These are phyloP conservation scores for Diutina catenulata DNA, from an alignment of 1,139 yeast species.

Conservation along the genomic window DNA sequence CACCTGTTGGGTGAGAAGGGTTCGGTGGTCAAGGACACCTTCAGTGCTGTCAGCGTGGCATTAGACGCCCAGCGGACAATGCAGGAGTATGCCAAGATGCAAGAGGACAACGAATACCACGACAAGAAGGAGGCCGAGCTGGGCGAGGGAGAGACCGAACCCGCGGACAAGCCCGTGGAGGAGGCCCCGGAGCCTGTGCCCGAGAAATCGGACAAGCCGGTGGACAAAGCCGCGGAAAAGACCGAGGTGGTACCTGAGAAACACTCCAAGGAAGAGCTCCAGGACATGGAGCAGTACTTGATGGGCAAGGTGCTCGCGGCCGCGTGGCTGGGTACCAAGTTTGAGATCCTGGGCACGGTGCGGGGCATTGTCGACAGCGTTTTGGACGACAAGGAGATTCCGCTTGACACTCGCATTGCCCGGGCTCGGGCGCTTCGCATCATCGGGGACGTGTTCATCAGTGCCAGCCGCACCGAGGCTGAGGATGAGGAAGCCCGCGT, in stretches of 20 bases:
- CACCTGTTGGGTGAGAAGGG: slow-evolving; percentile 81
- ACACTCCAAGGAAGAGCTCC: slow-evolving; percentile 73
- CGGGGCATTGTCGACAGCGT: slow-evolving; percentile 78
- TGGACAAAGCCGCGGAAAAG: background rate
- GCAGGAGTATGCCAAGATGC: slow-evolving; percentile 68
- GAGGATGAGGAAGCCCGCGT: slow-evolving; percentile 89
- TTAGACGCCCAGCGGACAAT: slow-evolving; percentile 83
- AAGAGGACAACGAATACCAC: slow-evolving; percentile 45
- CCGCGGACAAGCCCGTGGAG: slow-evolving; percentile 31
- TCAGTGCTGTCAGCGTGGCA: slow-evolving; percentile 76
- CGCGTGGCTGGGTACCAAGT: slow-evolving; percentile 91
- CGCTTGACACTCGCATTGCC: slow-evolving; percentile 45
- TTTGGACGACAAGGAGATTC: slow-evolving; percentile 50
- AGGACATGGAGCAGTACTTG: slow-evolving; percentile 74
- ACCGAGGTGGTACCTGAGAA: slow-evolving; percentile 13
- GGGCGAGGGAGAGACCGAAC: slow-evolving; percentile 13
- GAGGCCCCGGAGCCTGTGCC: slow-evolving; percentile 7
- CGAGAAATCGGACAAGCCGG: background rate
- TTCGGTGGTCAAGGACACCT: slow-evolving; percentile 72
- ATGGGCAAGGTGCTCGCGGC: slow-evolving; percentile 91
- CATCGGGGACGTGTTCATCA: slow-evolving; percentile 63
- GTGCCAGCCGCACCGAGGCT: slow-evolving; percentile 59
- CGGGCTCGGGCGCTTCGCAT: slow-evolving; percentile 71
- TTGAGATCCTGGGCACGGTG: slow-evolving; percentile 81
- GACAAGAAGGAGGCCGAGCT: slow-evolving; percentile 29